phyloP scores from a whole-genome alignment of 2,329 filamentous ascomycete species.

The Harringtonia lauricola region DNA sequence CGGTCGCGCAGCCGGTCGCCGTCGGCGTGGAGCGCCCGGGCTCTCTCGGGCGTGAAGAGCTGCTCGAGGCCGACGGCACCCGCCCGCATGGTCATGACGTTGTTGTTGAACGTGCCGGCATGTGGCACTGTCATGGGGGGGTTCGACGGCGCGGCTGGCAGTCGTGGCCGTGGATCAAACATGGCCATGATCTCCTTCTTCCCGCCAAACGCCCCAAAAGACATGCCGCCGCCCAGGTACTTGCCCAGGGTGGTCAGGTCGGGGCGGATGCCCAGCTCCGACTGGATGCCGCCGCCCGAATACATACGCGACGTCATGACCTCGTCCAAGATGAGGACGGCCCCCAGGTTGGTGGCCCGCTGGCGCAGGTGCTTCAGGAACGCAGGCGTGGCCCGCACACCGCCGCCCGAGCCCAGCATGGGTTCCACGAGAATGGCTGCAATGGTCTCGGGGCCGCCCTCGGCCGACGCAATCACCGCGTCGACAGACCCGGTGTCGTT shows the following conservation, averaged over 20 bases:
- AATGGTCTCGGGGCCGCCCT: slow-evolving; percentile 28
- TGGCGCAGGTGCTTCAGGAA: slow-evolving; percentile 44
- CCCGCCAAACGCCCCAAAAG: slow-evolving; percentile 49
- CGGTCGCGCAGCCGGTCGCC: slow-evolving; percentile 22
- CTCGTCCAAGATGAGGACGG: slow-evolving; percentile 57
- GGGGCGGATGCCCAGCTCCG: slow-evolving; percentile 36
- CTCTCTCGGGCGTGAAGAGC: slow-evolving; percentile 22
- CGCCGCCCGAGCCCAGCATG: slow-evolving; percentile 52
- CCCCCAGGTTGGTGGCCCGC: slow-evolving; percentile 32
- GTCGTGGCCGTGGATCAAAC: slow-evolving; percentile 40
- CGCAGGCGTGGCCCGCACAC: slow-evolving; percentile 33
- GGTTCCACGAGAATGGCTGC: slow-evolving; percentile 55
- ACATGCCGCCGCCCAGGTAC: slow-evolving; percentile 45
- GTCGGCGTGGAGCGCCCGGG: slow-evolving; percentile 16
- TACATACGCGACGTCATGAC: slow-evolving; percentile 56
- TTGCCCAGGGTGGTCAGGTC: slow-evolving; percentile 47
- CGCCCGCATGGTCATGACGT: slow-evolving; percentile 44
- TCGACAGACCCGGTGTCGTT: slow-evolving; percentile 43
- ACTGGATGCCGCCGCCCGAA: slow-evolving; percentile 47
- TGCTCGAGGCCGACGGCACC: slow-evolving; percentile 29
- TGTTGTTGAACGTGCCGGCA: slow-evolving; percentile 53
- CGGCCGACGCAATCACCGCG: slow-evolving; percentile 24
- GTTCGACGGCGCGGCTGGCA: slow-evolving; percentile 32
- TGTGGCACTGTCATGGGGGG: slow-evolving; percentile 37
- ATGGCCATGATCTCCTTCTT: slow-evolving; percentile 56